Conservation (phyloP, 805 yeast genomes). For the Soucietia sequanensis region DNA sequence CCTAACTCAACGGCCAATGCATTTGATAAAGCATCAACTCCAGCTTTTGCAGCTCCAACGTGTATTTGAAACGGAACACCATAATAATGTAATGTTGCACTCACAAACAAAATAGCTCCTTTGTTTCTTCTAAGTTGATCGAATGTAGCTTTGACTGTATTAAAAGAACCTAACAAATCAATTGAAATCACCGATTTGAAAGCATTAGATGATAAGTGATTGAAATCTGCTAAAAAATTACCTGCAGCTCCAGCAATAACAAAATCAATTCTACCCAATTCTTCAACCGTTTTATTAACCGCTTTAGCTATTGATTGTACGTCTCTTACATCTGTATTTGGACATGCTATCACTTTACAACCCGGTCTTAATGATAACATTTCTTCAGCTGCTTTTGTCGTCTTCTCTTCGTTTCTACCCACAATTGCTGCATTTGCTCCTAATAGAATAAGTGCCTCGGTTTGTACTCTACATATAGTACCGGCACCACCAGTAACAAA, state of each 20-base stretch:
- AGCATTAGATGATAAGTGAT: constrained; percentile 42
- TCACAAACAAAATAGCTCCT: constrained; percentile 47
- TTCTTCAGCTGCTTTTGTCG: constrained; percentile 65
- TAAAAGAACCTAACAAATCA: constrained; percentile 41
- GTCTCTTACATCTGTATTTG: constrained; percentile 74
- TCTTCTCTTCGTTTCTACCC: constrained; percentile 70
- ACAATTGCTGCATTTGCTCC: constrained; percentile 87
- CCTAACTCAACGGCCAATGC: constrained; percentile 89
- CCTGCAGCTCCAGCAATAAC: constrained; percentile 49
- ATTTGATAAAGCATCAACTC: constrained; percentile 84
- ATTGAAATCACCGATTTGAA: constrained; percentile 38
- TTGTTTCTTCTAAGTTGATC: constrained; percentile 36
- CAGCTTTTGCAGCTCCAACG: constrained; percentile 95
- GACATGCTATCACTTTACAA: constrained; percentile 64
- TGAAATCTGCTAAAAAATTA: constrained; percentile 41
- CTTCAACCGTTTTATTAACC: constrained; percentile 54
- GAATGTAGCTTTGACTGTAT: constrained; percentile 41
- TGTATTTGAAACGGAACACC: constrained; percentile 65
- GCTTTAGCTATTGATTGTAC: constrained; percentile 57
- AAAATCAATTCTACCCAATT: constrained; percentile 41
- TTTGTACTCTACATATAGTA: constrained; percentile 84
- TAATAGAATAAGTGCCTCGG: constrained; percentile 76
- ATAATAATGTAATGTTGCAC: constrained; percentile 44
- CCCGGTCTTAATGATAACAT: constrained; percentile 53
- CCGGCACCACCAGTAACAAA: constrained; percentile 97